Conservation (phyloP, 345 rosid species). For the Citrus cavaleriei region DNA sequence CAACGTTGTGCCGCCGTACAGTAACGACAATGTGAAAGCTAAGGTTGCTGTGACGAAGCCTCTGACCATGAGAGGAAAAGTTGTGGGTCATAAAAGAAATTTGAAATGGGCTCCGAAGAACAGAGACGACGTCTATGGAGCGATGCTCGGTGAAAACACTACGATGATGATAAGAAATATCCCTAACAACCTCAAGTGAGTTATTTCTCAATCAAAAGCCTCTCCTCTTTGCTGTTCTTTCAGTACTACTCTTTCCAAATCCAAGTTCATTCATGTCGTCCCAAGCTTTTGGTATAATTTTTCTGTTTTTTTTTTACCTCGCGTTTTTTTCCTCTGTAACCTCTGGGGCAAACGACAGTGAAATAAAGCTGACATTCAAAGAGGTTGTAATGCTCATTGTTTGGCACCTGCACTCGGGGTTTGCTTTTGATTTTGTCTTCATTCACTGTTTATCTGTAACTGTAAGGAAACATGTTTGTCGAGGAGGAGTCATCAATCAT, state of each 20-base stretch:
- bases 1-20: neutral
- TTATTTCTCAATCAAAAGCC: neutral
- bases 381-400: neutral
- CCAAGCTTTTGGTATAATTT: neutral
- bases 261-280: neutral
- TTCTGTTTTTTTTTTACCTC: too few relatives aligned
- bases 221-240: too few relatives aligned
- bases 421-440: neutral
- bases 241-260: neutral
- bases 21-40: too few relatives aligned
- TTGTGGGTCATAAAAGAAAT: too few relatives aligned
- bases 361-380: neutral
- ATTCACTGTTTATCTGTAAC: neutral
- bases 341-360: neutral
- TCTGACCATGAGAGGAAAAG: too few relatives aligned
- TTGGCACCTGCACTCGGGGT: neutral
- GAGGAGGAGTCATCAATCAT: neutral
- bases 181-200: conserved; percentile 40
- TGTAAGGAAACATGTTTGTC: neutral
- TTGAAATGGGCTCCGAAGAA: too few relatives aligned
- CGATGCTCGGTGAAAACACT: conserved; percentile 15
- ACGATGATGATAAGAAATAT: conserved; percentile 46
- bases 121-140: neutral
- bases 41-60: too few relatives aligned
- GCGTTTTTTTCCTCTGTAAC: neutral